phyloP scores from a whole-genome alignment of 1,139 yeast genomes.

The Protomyces lactucae-debilis region DNA sequence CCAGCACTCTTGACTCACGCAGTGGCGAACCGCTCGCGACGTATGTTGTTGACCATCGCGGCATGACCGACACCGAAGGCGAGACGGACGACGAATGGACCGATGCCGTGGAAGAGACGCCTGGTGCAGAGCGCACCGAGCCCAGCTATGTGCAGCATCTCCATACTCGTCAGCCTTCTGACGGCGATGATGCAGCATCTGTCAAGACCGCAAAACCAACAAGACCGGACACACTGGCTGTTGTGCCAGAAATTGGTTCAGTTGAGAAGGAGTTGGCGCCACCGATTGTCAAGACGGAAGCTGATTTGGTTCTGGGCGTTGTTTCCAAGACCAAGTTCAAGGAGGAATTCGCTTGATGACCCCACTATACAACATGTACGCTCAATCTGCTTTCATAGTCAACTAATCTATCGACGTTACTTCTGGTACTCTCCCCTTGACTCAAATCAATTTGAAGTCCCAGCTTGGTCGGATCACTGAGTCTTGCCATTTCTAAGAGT shows the following conservation, averaged over 20 bases:
- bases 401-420: too few relatives aligned
- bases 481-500: too few relatives aligned
- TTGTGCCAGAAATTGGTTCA: background rate
- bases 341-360: conserved; percentile 16
- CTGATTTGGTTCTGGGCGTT: background rate
- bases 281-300: background rate
- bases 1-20: background rate
- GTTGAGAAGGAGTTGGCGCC: conserved; percentile 11
- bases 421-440: too few relatives aligned
- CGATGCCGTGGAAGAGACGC: conserved; percentile 22
- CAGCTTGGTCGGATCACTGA: too few relatives aligned
- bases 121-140: conserved; percentile 18
- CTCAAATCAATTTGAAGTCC: too few relatives aligned
- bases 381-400: too few relatives aligned
- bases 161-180: background rate
- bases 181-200: conserved; percentile 17
- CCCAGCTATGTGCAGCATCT: background rate
- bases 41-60: conserved; percentile 13
- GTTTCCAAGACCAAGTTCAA: conserved; percentile 18
- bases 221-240: background rate
- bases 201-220: conserved; percentile 15
- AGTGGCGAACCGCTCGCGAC: conserved; percentile 11
- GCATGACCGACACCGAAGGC: conserved; percentile 27
- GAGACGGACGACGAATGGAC: conserved; percentile 27
- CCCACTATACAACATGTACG: background rate